Conservation (phyloP, 768 basidiomycete species). For the Plicaturopsis crispa region DNA sequence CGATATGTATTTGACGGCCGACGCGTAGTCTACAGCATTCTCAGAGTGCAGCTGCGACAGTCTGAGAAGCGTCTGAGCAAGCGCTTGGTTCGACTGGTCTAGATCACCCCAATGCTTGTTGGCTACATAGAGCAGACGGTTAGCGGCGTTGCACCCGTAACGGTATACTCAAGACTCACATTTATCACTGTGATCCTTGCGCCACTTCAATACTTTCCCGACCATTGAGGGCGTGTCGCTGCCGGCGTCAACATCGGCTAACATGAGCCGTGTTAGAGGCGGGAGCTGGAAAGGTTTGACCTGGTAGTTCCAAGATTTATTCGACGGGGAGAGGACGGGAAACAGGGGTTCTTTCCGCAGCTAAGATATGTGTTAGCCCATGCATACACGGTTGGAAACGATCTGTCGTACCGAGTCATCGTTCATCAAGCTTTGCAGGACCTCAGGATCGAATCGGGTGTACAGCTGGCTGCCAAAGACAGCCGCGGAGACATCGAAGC, state of each 20-base stretch:
- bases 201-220: slow-evolving; percentile 87
- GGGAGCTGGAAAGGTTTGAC: slow-evolving; percentile 75
- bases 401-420: slow-evolving; percentile 35
- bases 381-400: too few relatives aligned
- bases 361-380: slow-evolving; percentile 14
- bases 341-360: slow-evolving; percentile 24
- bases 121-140: not conserved
- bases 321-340: slow-evolving; percentile 51
- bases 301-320: slow-evolving; percentile 66
- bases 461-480: slow-evolving; percentile 94
- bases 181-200: slow-evolving; percentile 50
- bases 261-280: slow-evolving; percentile 71
- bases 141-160: not conserved
- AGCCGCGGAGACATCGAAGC: slow-evolving; percentile 93
- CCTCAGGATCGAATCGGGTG: slow-evolving; percentile 72
- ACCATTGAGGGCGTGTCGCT: slow-evolving; percentile 94
- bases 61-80: slow-evolving; percentile 43
- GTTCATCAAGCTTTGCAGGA: slow-evolving; percentile 60
- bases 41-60: slow-evolving; percentile 42
- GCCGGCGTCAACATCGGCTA: slow-evolving; percentile 95
- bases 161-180: slow-evolving; percentile 29
- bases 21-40: slow-evolving; percentile 43
- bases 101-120: slow-evolving; percentile 57
- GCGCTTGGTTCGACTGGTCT: slow-evolving; percentile 50
- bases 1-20: slow-evolving; percentile 56